phyloP scores from a whole-genome alignment of 2,329 filamentous ascomycete species.

The Fusarium oligoseptatum region DNA sequence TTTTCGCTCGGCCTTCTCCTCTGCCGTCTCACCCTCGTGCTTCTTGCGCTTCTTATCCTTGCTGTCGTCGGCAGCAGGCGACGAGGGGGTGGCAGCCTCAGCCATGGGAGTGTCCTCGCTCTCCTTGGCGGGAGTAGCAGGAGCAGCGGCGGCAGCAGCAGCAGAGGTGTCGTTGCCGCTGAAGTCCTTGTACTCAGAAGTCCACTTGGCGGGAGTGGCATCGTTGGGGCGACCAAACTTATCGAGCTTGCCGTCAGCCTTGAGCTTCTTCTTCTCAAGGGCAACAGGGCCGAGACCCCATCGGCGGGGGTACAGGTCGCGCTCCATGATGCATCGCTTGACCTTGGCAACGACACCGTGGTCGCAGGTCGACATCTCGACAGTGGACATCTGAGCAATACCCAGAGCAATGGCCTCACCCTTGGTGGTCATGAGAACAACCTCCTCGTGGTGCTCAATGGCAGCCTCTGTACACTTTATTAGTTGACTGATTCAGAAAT shows the following conservation, averaged over 20 bases:
- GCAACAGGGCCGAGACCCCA: conserved; percentile 97
- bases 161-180: conserved; percentile 66
- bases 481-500: conserved; percentile 41
- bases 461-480: conserved; percentile 73
- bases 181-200: conserved; percentile 92
- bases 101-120: conserved; percentile 55
- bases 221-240: conserved; percentile 97
- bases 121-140: conserved; percentile 54
- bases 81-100: conserved; percentile 52
- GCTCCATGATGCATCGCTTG: conserved; percentile 99
- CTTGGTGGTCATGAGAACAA: conserved; percentile 99
- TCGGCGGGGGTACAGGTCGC: conserved; percentile 94
- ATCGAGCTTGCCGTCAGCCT: conserved; percentile 97
- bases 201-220: conserved; percentile 94
- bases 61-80: conserved; percentile 64
- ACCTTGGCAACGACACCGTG: conserved; percentile 99
- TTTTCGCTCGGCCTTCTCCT: conserved; percentile 75
- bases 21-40: conserved; percentile 80
- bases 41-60: conserved; percentile 81
- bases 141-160: conserved; percentile 59
- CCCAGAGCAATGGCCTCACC: conserved; percentile 97
- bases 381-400: conserved; percentile 97
- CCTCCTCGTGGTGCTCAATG: conserved; percentile 95
- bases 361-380: conserved; percentile 96
- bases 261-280: conserved; percentile 99